Percentiles rank a stretch among this genome's conserved stretches.
Conservation (phyloP, 2,329 filamentous ascomycete genomes). For the Alternaria viburni region DNA sequence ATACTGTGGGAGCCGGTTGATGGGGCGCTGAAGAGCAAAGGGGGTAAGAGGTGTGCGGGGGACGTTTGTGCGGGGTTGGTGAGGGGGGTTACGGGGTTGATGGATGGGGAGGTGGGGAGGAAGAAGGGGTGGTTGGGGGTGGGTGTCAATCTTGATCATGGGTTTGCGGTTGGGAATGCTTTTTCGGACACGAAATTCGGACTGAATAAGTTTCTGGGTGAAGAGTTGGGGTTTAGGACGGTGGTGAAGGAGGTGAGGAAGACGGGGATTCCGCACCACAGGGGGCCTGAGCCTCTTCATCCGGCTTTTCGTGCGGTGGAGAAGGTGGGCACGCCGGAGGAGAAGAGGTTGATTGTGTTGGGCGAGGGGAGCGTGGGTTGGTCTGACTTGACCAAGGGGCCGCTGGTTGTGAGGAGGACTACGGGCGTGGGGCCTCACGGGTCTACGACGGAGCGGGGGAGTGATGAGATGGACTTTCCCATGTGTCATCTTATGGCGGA, state of each 20-base stretch:
- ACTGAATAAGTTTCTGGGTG: slow-evolving; percentile 15
- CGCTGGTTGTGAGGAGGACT: slow-evolving; percentile 8
- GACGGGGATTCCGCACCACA: background rate
- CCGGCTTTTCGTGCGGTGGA: background rate
- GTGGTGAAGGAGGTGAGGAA: slow-evolving; percentile 20
- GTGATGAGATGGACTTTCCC: background rate
- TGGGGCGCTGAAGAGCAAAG: slow-evolving; percentile 18
- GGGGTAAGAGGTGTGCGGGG: slow-evolving; percentile 22
- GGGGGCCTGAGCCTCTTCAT: background rate
- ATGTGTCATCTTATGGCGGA: slow-evolving; percentile 7
- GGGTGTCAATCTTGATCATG: slow-evolving; percentile 17
- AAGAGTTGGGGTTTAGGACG: background rate
- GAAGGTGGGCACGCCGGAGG: background rate
- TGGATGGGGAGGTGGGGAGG: slow-evolving; percentile 17
- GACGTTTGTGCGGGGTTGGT: slow-evolving; percentile 22
- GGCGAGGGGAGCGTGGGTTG: slow-evolving; percentile 2
- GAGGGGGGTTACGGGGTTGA: slow-evolving; percentile 19
- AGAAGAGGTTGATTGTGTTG: background rate
- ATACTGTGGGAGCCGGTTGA: slow-evolving; percentile 33
- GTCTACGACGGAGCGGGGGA: background rate
- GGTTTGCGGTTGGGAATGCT: slow-evolving; percentile 14
- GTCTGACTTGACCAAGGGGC: background rate
- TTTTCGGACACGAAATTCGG: slow-evolving; percentile 18
- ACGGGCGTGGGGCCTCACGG: background rate
- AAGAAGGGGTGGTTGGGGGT: slow-evolving; percentile 22